A percentile compares a stretch with the other conserved stretches of the same genome.
Conservation (phyloP, 441 rosid species). For the Adansonia grandidieri region DNA sequence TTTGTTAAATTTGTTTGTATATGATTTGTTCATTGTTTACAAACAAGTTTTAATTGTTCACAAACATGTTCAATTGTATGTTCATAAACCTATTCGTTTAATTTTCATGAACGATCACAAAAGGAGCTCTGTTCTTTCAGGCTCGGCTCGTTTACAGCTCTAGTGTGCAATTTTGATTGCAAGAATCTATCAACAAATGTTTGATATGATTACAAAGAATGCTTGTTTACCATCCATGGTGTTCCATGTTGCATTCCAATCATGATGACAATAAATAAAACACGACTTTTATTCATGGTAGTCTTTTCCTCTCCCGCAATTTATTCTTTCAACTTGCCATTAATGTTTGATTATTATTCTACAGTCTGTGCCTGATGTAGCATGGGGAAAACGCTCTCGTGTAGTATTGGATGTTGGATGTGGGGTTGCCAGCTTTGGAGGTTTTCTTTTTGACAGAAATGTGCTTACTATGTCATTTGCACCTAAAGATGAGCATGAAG, state of each 20-base stretch:
- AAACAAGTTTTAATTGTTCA: slow-evolving; percentile 2
- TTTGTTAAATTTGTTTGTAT: too few species aligned
- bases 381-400: slow-evolving; percentile 85
- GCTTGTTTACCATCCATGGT: background rate
- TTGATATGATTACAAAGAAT: background rate
- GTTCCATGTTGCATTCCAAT: background rate
- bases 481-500: slow-evolving; percentile 98
- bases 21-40: too few species aligned
- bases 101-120: background rate
- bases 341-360: slow-evolving; percentile 15
- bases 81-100: slow-evolving; percentile 4
- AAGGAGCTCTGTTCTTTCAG: background rate
- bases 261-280: too few species aligned
- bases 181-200: background rate
- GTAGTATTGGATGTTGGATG: slow-evolving; percentile 95
- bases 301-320: background rate
- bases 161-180: slow-evolving; percentile 2
- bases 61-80: background rate
- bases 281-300: background rate
- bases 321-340: background rate
- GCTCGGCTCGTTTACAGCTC: background rate
- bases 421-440: slow-evolving; percentile 96
- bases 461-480: slow-evolving; percentile 90
- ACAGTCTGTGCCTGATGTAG: slow-evolving; percentile 80
- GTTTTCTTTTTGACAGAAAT: slow-evolving; percentile 80